Evolutionary conservation across 1,139 yeast species (phyloP), one percentile per base, ranked within the genome.

Genomic region (Candida sp.): DNA sequence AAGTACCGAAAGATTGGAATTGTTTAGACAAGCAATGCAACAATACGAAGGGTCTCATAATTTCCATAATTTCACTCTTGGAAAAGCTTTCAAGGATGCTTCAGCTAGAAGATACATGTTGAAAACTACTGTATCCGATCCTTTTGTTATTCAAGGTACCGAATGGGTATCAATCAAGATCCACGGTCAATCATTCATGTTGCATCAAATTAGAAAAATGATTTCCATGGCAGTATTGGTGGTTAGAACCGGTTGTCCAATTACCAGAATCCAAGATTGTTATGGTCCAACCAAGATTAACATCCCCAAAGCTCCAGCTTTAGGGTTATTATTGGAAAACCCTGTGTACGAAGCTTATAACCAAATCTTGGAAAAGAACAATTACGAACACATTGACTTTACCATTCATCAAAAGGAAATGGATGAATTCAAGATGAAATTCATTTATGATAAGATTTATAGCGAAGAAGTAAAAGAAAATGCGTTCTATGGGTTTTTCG

Each of bases 141-240:
- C 99, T 3, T 88, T 89, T 63, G 84, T 88, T 41, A 91, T 95
- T 54, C 87, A 91, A 56, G 90, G 88, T 42, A 90, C 97, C 5
- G 98, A 93, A 61, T 93, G 99, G 99, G 79, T 89, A 4, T 87
- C 97, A 2, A 84, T 95, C 57, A 93, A 93, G 66, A 88, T 93
- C 49, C 99, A 93, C 61, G 99, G 99, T 3, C 99, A 93, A 66
- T 89, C 97, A 6, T 93, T 93, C 64, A 95, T 95, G 99, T 75
- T 93, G 49, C 99, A 93, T 65, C 99, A 93, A 73, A 93, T 93
- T 58, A 82, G 99, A 62, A 93, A 93, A 63, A 93, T 93, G 99
- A 89, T 95, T 47, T 95, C 97, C 23, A 86, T 93, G 96, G 96
- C 96, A 1, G 81, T 91, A 0, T 73, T 93, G 44, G 81, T 87